Base-by-base conservation (phyloP, 768 basidiomycete genomes). In the Naganishia kalamii region DNA sequence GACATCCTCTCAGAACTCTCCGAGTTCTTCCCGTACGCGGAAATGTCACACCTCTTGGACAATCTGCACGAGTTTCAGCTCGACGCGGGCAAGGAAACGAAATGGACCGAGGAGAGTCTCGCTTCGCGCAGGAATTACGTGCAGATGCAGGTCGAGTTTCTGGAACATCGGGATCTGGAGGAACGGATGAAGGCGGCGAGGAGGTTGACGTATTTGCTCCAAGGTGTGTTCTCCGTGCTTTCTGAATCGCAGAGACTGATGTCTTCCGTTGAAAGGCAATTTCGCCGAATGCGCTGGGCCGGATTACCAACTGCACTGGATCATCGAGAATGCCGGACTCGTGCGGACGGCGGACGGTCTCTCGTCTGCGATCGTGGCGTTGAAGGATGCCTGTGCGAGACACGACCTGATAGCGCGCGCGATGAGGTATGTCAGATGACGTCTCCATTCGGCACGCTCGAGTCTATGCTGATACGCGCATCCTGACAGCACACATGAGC, bases 21-120 rank as follows among this genome's bases (percentile, higher is more conserved):
- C 65, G 96, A 99, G 79, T 97, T 98, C 80, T 98, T 94, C 78
- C 90, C 91, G 23, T 99, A 96, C 79, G 86, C 91, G 67, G 94
- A 97, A 81, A 90, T 92, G 85, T 85, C 88, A 0, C 33, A 37
- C 37, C 37, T 63, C 12, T 12, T 40, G 21, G 54, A 57, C 54
- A 57, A 40, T 25, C 54, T 57, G 54, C 54, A 57, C 27, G 54
- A 57, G 19, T 57, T 57, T 37, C 33, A 46, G 40, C 33, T 46
- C 59, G 19, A 43, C 43, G 15, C 57, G 1, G 71, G 87, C 13
- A 57, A 57, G 11, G n/a, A 21, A 23, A 35, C 23, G 40, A 92
- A 88, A 70, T 98, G 92, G 90, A 88, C 86, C 2, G 86, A 86
- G 65, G 84, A 85, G 17, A 75, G 87, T 0, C 70, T 83, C 15